Evolutionary conservation across 2,329 filamentous ascomycete genomes (phyloP).

Genomic region (Ploettnerulaceae sp.): DNA sequence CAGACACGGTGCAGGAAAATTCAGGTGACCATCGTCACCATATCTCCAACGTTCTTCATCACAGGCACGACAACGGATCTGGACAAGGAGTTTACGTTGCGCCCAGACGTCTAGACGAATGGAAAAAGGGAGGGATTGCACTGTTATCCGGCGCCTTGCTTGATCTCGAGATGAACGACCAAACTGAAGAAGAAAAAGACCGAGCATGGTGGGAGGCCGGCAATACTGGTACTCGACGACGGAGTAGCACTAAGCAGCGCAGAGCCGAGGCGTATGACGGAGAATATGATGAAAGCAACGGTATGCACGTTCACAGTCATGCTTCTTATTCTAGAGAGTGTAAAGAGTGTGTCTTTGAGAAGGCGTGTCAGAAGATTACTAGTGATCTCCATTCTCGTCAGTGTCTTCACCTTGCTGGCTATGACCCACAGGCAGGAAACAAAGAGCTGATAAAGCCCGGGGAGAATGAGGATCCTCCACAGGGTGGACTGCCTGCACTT

Average conservation of each 20-base stretch:
- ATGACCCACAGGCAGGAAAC: conserved; percentile 10
- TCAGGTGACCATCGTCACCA: conserved; percentile 25
- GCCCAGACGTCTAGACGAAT: conserved; percentile 62
- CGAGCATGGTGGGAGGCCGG: conserved; percentile 75
- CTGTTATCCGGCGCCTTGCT: conserved; percentile 54
- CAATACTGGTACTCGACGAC: conserved; percentile 40
- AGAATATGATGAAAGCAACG: conserved; percentile 59
- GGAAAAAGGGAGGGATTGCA: conserved; percentile 63
- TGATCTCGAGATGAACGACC: conserved; percentile 47
- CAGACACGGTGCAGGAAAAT: conserved; percentile 11
- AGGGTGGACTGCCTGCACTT: background rate
- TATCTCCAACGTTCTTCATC: conserved; percentile 31
- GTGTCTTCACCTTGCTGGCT: conserved; percentile 2
- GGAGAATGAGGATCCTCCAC: background rate
- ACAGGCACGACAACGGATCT: conserved; percentile 34
- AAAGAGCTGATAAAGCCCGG: conserved; percentile 2
- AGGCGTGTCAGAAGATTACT: conserved; percentile 9
- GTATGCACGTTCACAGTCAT: conserved; percentile 36
- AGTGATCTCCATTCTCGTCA: conserved; percentile 3
- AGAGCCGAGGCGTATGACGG: conserved; percentile 62
- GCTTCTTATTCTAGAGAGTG: conserved; percentile 17
- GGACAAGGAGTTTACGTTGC: conserved; percentile 53
- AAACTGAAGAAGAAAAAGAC: conserved; percentile 42
- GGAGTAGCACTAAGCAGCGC: conserved; percentile 34
- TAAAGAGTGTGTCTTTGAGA: conserved; percentile 18